Percentiles rank a stretch among this genome's conserved stretches.
phyloP scores from a whole-genome alignment of 2,329 filamentous ascomycete species.

The Fusarium cyanostomum region DNA sequence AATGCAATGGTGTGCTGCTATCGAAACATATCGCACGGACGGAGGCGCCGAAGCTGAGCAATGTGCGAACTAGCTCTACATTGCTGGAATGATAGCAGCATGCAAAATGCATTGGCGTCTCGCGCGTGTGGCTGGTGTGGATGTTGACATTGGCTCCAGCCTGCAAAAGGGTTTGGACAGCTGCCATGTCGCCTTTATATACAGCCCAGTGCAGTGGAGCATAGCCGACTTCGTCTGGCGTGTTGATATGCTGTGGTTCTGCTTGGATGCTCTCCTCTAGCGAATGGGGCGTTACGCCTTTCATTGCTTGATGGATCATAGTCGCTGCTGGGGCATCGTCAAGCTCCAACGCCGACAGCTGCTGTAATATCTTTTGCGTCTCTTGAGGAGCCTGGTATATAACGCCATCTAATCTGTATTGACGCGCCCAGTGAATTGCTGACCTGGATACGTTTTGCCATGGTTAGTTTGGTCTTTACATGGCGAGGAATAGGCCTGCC shows the following conservation, averaged over 20 bases:
- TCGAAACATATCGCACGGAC: too few relatives aligned
- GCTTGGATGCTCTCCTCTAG: neutral
- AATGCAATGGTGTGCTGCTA: neutral
- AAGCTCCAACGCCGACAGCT: neutral
- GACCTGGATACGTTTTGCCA: too few relatives aligned
- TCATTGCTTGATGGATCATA: neutral
- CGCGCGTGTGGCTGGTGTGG: neutral
- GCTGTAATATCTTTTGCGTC: neutral
- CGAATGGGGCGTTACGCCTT: neutral
- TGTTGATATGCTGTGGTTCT: neutral
- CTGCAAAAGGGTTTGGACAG: neutral
- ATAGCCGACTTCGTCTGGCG: neutral
- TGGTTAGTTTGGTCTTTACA: too few relatives aligned
- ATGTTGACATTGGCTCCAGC: neutral
- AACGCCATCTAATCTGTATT: neutral
- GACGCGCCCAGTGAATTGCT: neutral
- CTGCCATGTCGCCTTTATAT: neutral
- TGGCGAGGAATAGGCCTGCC: too few relatives aligned
- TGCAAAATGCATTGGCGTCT: neutral
- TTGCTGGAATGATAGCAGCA: rapidly evolving
- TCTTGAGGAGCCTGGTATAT: neutral
- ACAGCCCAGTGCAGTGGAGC: neutral
- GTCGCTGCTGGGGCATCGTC: neutral
- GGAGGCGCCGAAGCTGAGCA: neutral
- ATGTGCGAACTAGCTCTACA: too few relatives aligned